Evolutionary conservation across 805 yeast genomes (phyloP), one percentile per base, ranked within the genome.

Genomic region (Myxozyma melibiosi): DNA sequence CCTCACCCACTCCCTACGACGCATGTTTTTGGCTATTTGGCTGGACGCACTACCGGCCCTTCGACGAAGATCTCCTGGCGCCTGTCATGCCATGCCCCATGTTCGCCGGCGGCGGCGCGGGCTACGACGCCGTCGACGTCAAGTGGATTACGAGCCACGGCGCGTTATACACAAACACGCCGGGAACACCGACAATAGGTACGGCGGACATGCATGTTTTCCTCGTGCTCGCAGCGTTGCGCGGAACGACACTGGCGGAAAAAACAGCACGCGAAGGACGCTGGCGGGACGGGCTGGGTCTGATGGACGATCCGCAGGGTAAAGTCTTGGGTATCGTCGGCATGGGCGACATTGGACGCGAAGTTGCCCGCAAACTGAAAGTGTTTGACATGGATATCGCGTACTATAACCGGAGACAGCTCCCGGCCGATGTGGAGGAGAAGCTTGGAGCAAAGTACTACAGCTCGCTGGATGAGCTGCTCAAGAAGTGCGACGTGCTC

Each of bases 281-380:
- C 41, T 82, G 83, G 81, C 62, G 69, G 44, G 76, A 71, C 56
- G 49, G 49, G 8, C 38, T 55, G 33, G 54, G 54, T 28, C 46
- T 55, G 25, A 43, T 34, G 18, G 58, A 55, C 35, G 58, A 55
- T 39, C 58, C 58, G 8, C 50, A 55, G 39, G 79, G 78, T 28
- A 76, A 76, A 65, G 74, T 75, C 4, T 75, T 83, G 18, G 87
- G 86, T 3, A 80, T 83, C 52, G 71, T 82, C 37, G 87, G 87
- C 1, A 74, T 83, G 77, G 87, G 87, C 5, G 85, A 85, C 6
- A 81, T 83, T 68, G 87, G 86, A 49, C 74, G 81, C 28, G 78
- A 80, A 9, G 75, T 82, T 54, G 77, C 83, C 34, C 81, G 80
- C 66, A 75, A 84, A 63, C 73, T 77, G 54, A 57, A 58, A 52